A percentile compares a stretch with the other conserved stretches of the same genome.
These are phyloP conservation scores for Maudiozyma serrabonitensis DNA, from an alignment of 805 yeast genomes.

Conservation along the genomic window DNA sequence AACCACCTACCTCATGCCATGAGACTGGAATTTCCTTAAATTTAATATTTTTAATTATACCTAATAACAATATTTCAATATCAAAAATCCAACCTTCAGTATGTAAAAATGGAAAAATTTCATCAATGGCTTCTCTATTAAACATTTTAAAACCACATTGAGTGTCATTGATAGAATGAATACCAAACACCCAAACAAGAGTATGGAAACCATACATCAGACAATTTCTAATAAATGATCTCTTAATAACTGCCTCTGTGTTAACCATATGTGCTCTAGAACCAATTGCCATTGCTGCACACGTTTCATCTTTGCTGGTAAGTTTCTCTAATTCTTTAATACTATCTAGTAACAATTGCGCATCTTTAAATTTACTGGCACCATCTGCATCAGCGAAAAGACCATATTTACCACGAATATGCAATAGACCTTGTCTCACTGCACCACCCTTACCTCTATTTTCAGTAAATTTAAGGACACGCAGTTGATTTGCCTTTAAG, in stretches of 20 bases:
- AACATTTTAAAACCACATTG: slow-evolving; percentile 97
- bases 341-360: slow-evolving; percentile 39
- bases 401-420: slow-evolving; percentile 59
- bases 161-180: slow-evolving; percentile 78
- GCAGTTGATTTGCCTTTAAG: slow-evolving; percentile 47
- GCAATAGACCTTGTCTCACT: slow-evolving; percentile 83
- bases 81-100: slow-evolving; percentile 98
- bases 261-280: slow-evolving; percentile 95
- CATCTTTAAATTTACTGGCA: slow-evolving; percentile 74
- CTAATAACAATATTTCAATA: slow-evolving; percentile 81
- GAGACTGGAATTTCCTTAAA: slow-evolving; percentile 75
- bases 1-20: slow-evolving; percentile 97
- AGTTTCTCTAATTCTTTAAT: slow-evolving; percentile 28
- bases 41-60: slow-evolving; percentile 55
- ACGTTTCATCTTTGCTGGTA: slow-evolving; percentile 8
- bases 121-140: slow-evolving; percentile 52
- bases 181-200: slow-evolving; percentile 80
- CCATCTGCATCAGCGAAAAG: slow-evolving; percentile 98
- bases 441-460: slow-evolving; percentile 98
- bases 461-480: slow-evolving; percentile 57
- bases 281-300: slow-evolving; percentile 70
- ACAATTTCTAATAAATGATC: slow-evolving; percentile 79
- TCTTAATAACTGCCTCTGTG: slow-evolving; percentile 92
- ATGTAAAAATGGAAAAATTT: slow-evolving; percentile 82
- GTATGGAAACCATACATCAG: slow-evolving; percentile 89